A percentile compares a stretch with the other conserved stretches of the same genome.
Conservation (phyloP, 305 asterid species). For the Fraxinus xanthoxyloides region DNA sequence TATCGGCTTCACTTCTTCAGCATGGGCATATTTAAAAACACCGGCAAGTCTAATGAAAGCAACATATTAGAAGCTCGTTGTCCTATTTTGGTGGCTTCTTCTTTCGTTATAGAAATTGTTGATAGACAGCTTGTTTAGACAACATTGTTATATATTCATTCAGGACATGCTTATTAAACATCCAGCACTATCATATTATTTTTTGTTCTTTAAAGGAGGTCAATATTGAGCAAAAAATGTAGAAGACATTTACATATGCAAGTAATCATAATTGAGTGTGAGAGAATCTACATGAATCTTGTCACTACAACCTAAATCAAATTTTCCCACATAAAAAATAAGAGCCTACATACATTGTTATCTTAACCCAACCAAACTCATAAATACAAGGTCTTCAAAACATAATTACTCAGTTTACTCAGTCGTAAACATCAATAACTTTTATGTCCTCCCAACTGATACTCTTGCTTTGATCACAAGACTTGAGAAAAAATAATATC, state of each 20-base stretch:
- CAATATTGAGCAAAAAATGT: background rate
- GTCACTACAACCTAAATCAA: background rate
- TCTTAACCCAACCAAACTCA: background rate
- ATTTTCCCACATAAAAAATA: background rate
- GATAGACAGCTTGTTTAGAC: too few relatives aligned
- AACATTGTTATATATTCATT: too few relatives aligned
- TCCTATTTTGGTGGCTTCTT: too few relatives aligned
- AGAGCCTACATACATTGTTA: background rate
- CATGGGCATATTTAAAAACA: slow-evolving; percentile 41
- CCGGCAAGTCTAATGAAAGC: slow-evolving; percentile 45
- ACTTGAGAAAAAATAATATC: slow-evolving; percentile 19
- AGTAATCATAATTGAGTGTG: background rate
- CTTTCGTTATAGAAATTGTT: too few relatives aligned
- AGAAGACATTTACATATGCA: background rate
- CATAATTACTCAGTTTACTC: background rate
- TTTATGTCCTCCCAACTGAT: slow-evolving; percentile 27
- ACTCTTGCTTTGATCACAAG: slow-evolving; percentile 11
- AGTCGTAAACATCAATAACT: too few relatives aligned
- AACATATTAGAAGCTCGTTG: too few relatives aligned
- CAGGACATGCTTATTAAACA: background rate
- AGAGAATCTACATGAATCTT: background rate
- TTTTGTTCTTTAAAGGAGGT: background rate
- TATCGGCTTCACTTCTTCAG: slow-evolving; percentile 48
- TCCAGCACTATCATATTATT: background rate
- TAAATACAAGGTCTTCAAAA: background rate